Conservation (phyloP, 306 rosid species). For the Acacia crassicarpa region DNA sequence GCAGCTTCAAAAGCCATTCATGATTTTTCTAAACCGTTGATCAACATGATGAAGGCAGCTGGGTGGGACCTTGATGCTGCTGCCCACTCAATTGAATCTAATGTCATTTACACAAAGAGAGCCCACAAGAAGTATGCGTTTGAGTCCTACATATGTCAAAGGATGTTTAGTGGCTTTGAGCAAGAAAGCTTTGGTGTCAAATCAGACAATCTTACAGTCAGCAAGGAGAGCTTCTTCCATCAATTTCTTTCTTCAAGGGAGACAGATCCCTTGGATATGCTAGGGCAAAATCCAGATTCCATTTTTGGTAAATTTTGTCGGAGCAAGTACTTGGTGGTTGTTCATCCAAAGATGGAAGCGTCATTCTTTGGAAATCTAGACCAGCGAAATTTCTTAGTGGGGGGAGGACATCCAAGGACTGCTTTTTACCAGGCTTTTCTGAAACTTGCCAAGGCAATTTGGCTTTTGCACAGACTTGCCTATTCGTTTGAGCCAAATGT, state of each 20-base stretch:
- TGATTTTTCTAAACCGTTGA: slow-evolving; percentile 95
- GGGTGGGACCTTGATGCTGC: slow-evolving; percentile 99
- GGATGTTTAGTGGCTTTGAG: slow-evolving; percentile 95
- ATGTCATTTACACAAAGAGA: slow-evolving; percentile 82
- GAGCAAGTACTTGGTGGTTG: slow-evolving; percentile 86
- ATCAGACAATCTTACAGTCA: slow-evolving; percentile 50
- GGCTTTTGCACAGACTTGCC: slow-evolving; percentile 95
- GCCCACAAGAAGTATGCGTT: slow-evolving; percentile 99
- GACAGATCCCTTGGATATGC: slow-evolving; percentile 90
- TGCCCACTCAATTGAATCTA: slow-evolving; percentile 83
- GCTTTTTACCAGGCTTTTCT: slow-evolving; percentile 95
- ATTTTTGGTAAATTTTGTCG: slow-evolving; percentile 86
- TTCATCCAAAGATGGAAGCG: slow-evolving; percentile 97
- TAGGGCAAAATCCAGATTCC: slow-evolving; percentile 94
- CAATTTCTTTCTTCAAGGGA: slow-evolving; percentile 87
- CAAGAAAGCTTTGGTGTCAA: slow-evolving; percentile 72
- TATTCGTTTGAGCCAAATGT: slow-evolving; percentile 78
- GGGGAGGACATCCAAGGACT: slow-evolving; percentile 98
- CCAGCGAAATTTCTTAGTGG: slow-evolving; percentile 78
- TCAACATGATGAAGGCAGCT: slow-evolving; percentile 99
- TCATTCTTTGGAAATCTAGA: slow-evolving; percentile 95
- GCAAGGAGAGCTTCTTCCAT: slow-evolving; percentile 77
- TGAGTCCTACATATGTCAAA: slow-evolving; percentile 94
- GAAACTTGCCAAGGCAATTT: slow-evolving; percentile 82
- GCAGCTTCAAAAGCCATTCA: slow-evolving; percentile 89